Base-by-base conservation (phyloP, 2,329 filamentous ascomycete genomes). In the Hypoxylon sp. region DNA sequence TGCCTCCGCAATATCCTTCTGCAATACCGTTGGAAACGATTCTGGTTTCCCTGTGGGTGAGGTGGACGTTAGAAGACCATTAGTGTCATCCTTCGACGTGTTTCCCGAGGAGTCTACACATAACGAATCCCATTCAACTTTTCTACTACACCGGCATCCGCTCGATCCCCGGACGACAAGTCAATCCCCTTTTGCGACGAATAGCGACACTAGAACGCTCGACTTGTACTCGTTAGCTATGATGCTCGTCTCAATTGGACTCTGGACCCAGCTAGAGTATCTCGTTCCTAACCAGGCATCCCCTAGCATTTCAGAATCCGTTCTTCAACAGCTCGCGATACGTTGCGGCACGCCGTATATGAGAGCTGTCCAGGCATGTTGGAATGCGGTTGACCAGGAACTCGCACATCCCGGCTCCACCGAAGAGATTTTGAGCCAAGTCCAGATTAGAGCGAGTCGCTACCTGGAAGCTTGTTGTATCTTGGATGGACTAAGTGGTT, bases 171-270 rank as follows among this genome's bases (percentile, higher is more conserved):
- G 83, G 11, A 83, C 80, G 2, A 83, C 82, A 0, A 74, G 80
- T 3, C 77, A 82, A 20, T 85, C 85, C 0, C 82, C 83, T 0
- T 74, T 87, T 8, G 72, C 78, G 3, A 80, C 80, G 42, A 83
- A 82, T 4, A 80, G 84, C 1, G 86, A 89, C 57, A 84, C 84
- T 40, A 85, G 87, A 38, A 83, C 86, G 0, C 79, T 88, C 30
- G 92, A 94, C 65, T 79, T 94, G 1, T 93, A 93, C 74, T 89
- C 90, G 5, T 81, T 95, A 1, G 90, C 90, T 16, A 86, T 93
- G 79, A 80, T 93, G 3, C 82, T 95, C 0, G 81, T 93, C 2
- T 92, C 92, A 5, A 87, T 94, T 55, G 92, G 92, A 5, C 78
- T 94, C 7, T 95, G 92, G 92, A 87, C 86, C 2, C 89, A 87